A percentile compares a stretch with the other conserved stretches of the same genome.
These are phyloP conservation scores for Chaetoceros muelleri DNA, from an alignment of 108 stramenopile genomes.

Conservation along the genomic window DNA sequence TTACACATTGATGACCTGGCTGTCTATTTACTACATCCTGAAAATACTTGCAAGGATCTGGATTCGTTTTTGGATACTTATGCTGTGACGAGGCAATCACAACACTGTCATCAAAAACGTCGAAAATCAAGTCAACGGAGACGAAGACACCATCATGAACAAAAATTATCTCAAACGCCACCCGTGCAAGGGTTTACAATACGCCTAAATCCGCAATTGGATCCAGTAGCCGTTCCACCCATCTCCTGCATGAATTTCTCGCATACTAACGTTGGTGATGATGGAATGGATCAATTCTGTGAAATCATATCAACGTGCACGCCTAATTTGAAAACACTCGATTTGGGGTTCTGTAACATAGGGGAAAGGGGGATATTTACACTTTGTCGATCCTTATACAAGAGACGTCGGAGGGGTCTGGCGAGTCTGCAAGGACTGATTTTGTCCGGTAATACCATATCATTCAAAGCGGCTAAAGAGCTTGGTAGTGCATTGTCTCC, in stretches of 20 bases:
- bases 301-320: conserved; percentile 41
- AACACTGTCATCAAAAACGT: not conserved
- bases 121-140: not conserved
- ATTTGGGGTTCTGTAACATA: conserved; percentile 70
- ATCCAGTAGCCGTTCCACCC: conserved; percentile 15
- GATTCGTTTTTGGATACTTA: conserved; percentile 14
- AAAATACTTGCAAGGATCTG: conserved; percentile 12
- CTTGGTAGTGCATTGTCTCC: conserved; percentile 61
- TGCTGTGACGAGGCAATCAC: conserved; percentile 6
- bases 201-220: too few relatives aligned
- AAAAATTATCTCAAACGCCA: not conserved
- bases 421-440: conserved; percentile 50
- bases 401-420: conserved; percentile 34
- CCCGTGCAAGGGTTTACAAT: not conserved
- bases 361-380: conserved; percentile 41
- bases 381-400: conserved; percentile 36
- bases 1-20: conserved; percentile 49
- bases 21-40: conserved; percentile 37
- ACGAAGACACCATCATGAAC: not conserved
- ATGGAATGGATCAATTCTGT: conserved; percentile 50
- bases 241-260: conserved; percentile 70
- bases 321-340: conserved; percentile 49
- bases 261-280: conserved; percentile 66
- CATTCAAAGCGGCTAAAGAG: conserved; percentile 34
- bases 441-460: conserved; percentile 63